A percentile compares a stretch with the other conserved stretches of the same genome.
These are phyloP conservation scores for Chlamydomonas applanata DNA, from an alignment of 139 green algal genomes.

Conservation along the genomic window DNA sequence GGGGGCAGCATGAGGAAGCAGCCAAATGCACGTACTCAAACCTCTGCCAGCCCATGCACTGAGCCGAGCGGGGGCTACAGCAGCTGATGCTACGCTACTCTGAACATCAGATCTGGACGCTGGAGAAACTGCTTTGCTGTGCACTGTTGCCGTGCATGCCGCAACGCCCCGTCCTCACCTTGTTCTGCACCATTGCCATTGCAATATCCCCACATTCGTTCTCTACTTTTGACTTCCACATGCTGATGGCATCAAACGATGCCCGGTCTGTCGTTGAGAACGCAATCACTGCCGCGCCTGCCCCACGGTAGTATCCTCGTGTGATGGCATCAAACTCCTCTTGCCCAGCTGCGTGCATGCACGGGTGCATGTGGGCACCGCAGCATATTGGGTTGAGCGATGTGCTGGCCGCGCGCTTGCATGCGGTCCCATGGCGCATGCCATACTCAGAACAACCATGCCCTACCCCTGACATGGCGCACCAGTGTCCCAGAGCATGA, in stretches of 20 bases:
- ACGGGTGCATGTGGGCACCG: no score
- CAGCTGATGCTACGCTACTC: no score
- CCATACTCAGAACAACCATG: no score
- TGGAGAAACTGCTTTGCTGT: not conserved
- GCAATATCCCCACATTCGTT: constrained; percentile 64
- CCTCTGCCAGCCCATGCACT: no score
- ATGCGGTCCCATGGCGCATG: no score
- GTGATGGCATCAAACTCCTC: constrained; percentile 81
- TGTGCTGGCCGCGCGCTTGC: no score
- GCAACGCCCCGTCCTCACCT: constrained; percentile 33
- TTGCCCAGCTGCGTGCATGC: constrained; percentile 55
- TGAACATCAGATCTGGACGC: no score
- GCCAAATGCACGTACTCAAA: no score
- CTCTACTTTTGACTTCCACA: constrained; percentile 66
- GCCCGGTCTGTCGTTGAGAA: constrained; percentile 76
- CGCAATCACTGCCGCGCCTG: constrained; percentile 59
- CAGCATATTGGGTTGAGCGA: not conserved
- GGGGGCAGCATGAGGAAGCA: no score
- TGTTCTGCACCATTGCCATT: constrained; percentile 76
- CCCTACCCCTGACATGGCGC: not conserved
- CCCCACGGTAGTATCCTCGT: constrained; percentile 69
- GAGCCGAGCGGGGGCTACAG: no score
- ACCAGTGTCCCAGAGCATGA: constrained; percentile 81
- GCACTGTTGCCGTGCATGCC: no score
- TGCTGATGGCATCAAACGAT: constrained; percentile 63